Evolutionary conservation across 306 rosid species (phyloP).

Genomic region (Lotus japonicus): DNA sequence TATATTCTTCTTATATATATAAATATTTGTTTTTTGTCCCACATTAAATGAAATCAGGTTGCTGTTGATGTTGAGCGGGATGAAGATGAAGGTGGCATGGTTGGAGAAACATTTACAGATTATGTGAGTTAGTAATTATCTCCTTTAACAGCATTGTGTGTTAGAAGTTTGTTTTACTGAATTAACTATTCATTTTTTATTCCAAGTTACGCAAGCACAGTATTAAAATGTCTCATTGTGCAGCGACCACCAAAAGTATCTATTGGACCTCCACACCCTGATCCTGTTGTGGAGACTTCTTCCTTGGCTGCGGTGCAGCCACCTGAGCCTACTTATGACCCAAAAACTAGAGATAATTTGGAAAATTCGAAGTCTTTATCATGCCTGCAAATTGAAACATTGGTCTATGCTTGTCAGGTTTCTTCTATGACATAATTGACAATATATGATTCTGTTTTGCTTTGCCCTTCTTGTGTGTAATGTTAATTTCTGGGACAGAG

Average conservation of each 20-base stretch:
- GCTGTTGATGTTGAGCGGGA: conserved; percentile 98
- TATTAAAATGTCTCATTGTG: conserved; percentile 28
- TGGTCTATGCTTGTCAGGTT: conserved; percentile 99
- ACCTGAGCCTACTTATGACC: conserved; percentile 91
- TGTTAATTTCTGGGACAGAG: conserved; percentile 64
- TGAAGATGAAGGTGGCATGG: conserved; percentile 95
- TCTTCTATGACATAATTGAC: conserved; percentile 34
- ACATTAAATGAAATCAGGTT: conserved; percentile 45
- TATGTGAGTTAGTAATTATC: conserved; percentile 61
- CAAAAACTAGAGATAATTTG: conserved; percentile 58
- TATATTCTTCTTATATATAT: background rate
- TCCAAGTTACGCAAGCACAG: conserved; percentile 23
- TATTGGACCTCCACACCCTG: conserved; percentile 91
- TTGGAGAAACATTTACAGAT: conserved; percentile 94
- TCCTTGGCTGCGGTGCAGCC: conserved; percentile 98
- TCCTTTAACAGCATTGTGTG: background rate
- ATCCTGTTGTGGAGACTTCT: conserved; percentile 95
- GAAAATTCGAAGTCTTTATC: conserved; percentile 70
- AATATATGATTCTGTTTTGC: conserved; percentile 17
- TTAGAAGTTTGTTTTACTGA: conserved; percentile 11
- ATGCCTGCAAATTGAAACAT: conserved; percentile 94
- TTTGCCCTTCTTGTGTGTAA: conserved; percentile 22
- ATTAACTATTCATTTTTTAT: conserved; percentile 13
- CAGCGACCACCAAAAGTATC: conserved; percentile 96
- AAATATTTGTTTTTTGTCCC: background rate